Percentiles rank a stretch among this genome's conserved stretches.
phyloP scores from a whole-genome alignment of 495 filamentous ascomycete species.

The Penicillium cataractarum region DNA sequence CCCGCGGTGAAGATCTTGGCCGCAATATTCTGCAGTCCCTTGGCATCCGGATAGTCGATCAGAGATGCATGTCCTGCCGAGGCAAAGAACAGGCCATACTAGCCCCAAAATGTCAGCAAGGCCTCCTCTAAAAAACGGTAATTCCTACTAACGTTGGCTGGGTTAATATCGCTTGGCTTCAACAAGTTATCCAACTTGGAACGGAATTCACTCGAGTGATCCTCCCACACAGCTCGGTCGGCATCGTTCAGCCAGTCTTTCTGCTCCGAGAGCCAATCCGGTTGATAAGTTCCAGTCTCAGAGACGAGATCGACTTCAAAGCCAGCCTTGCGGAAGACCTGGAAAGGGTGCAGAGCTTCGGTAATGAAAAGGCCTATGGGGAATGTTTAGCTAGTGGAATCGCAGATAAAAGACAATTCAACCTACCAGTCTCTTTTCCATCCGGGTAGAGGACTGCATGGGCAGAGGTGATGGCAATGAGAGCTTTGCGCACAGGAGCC shows the following conservation, averaged over 20 bases:
- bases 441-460: background rate
- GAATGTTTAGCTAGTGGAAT: background rate
- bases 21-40: conserved; percentile 33
- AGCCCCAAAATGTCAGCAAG: background rate
- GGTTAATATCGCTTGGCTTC: background rate
- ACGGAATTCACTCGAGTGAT: conserved; percentile 15
- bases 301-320: conserved; percentile 55
- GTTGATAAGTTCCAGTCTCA: conserved; percentile 49
- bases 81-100: conserved; percentile 51
- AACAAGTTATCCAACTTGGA: background rate
- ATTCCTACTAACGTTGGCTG: background rate
- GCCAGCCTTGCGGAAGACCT: conserved; percentile 46
- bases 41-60: conserved; percentile 51
- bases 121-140: background rate
- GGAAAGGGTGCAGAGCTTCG: conserved; percentile 54
- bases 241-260: conserved; percentile 45
- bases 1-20: background rate
- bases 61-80: conserved; percentile 52
- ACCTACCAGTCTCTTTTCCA: background rate
- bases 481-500: background rate
- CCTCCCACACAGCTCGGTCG: conserved; percentile 44
- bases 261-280: conserved; percentile 50
- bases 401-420: background rate
- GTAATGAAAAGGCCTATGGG: conserved; percentile 45
- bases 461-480: background rate